Conservation (phyloP, 1,284 basidiomycete species). For the Gomphus bonarii region DNA sequence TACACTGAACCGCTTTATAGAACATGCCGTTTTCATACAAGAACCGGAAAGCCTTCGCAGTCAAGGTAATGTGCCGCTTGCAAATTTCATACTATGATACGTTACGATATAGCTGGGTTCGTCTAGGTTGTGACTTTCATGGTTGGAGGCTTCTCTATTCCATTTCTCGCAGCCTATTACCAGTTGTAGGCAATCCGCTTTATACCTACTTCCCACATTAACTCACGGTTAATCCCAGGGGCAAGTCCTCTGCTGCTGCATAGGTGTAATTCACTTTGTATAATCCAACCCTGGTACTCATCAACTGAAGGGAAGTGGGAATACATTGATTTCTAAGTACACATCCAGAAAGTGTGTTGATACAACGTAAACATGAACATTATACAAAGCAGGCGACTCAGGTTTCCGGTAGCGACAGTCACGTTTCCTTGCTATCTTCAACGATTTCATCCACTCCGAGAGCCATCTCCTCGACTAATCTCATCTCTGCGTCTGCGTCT, state of each 20-base stretch:
- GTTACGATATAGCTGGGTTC: background rate
- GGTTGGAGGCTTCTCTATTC: conserved; percentile 50
- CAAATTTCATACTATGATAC: background rate
- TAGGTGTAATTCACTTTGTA: background rate
- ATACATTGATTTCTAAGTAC: background rate
- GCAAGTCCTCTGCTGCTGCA: conserved; percentile 23
- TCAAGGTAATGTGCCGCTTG: conserved; percentile 26
- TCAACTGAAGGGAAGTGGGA: background rate
- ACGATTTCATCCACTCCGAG: background rate
- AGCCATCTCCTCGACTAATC: conserved; percentile 7
- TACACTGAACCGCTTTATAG: conserved; percentile 24
- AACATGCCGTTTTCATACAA: conserved; percentile 62
- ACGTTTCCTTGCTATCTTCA: background rate
- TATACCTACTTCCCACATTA: conserved; percentile 14
- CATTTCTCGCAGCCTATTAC: conserved; percentile 49
- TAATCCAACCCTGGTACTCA: background rate
- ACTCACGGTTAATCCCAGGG: conserved; percentile 20
- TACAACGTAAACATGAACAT: background rate
- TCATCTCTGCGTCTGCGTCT: background rate
- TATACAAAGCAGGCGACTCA: background rate
- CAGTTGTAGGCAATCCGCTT: conserved; percentile 45
- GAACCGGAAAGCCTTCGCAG: conserved; percentile 44
- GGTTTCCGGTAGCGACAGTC: background rate
- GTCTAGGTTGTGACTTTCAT: conserved; percentile 38
- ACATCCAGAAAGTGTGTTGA: background rate